These are phyloP conservation scores for Chlorella variabilis DNA, from an alignment of 163 green algal genomes.

Conservation along the genomic window DNA sequence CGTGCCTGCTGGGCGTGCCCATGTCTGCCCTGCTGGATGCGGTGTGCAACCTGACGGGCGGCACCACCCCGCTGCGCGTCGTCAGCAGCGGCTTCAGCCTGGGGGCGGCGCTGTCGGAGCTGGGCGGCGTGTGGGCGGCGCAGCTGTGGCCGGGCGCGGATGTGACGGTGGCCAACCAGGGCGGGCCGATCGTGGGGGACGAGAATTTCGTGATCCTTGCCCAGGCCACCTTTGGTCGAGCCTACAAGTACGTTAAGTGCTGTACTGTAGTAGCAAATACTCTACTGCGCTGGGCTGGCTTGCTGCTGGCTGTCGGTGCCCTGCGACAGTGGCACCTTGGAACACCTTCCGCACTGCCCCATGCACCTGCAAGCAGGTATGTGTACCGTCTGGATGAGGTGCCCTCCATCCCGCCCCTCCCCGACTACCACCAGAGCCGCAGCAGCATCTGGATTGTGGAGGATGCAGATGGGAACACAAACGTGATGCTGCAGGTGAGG, in stretches of 20 bases:
- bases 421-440: neutral
- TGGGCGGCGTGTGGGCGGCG: constrained; percentile 40
- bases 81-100: constrained; percentile 20
- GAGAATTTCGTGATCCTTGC: constrained; percentile 11
- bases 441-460: constrained; percentile 17
- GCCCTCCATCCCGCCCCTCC: neutral
- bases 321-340: neutral
- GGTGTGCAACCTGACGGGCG: neutral
- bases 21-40: neutral
- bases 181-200: constrained; percentile 32
- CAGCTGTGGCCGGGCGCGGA: constrained; percentile 30
- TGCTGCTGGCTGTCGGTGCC: neutral
- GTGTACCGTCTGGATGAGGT: constrained; percentile 29
- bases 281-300: neutral
- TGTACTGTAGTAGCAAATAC: too few relatives aligned
- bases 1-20: neutral
- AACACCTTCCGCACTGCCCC: neutral
- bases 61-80: neutral
- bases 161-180: constrained; percentile 34
- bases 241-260: constrained; percentile 7
- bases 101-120: constrained; percentile 29
- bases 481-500: constrained; percentile 7
- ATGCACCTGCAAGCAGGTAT: neutral
- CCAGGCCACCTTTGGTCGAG: neutral
- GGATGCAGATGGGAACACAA: too few relatives aligned